Evolutionary conservation across 2,329 filamentous ascomycete species (phyloP), one percentile per base, ranked within the genome.

Genomic region (Nigrospora osmanthi): DNA sequence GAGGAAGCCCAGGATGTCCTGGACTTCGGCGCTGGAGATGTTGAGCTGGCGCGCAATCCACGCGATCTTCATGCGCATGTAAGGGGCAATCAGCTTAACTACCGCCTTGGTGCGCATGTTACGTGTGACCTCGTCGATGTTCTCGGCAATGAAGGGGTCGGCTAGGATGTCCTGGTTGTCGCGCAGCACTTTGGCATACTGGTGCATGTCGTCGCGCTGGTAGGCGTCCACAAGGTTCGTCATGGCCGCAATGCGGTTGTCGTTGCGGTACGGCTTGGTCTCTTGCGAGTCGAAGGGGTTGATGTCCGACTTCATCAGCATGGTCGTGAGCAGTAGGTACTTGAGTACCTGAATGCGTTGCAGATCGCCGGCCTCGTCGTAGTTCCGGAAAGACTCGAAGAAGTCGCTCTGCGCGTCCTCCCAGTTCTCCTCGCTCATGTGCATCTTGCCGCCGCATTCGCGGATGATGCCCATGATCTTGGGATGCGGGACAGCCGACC

Each of bases 351-450:
- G 91, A 55, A 97, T 97, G 40, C 93, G 82, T 65, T 97, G 91
- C 58, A 96, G 78, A 23, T 90, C 96, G 38, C 93, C 93, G 35
- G 93, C 93, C 71, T 98, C 93, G 62, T 98, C 93, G 69, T 97
- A 98, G 70, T 96, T 97, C 46, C 90, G 87, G 73, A 98, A 98
- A 1, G 91, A 95, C 65, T 98, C 93, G 65, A 96, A 96, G 67
- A 98, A 98, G 70, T 97, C 93, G 56, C 83, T 91, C 67, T 97
- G 90, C 1, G 93, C 93, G 59, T 90, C 88, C 63, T 93, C 89
- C 93, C 93, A 98, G 64, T 97, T 97, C 70, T 97, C 93, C 73
- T 98, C 93, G 64, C 87, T 93, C 93, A 98, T 97, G 71, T 97
- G 90, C 93, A 98, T 98, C 74, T 98, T 98, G 56, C 93, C 93